Evolutionary conservation across 768 basidiomycete genomes (phyloP), one percentile per base, ranked within the genome.

Genomic region (Lentinula raphanica): DNA sequence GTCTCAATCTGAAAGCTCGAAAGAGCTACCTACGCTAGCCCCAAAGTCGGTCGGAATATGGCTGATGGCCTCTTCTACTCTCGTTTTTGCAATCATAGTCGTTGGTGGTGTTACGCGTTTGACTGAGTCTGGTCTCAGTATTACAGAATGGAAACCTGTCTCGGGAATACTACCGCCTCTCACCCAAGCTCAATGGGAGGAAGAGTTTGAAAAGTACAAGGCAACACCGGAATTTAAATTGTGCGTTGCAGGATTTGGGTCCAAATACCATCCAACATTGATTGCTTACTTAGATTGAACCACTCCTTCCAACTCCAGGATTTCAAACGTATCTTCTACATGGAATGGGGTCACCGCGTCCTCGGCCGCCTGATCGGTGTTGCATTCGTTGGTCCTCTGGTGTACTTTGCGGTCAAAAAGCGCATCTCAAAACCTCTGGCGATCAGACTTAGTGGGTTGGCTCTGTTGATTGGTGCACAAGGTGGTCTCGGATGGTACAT

Each of bases 401-500:
- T 81, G 32, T 97, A 95, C 77, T 97, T 94, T 68, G 76, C 85
- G 40, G 56, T 82, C 39, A 81, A 84, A 39, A 86, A 85, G 60
- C 82, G 84, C 60, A 85, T 98, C 28, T 78, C 91, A 5, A 72
- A 77, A 2, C 69, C 80, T 0, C 77, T 93, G 59, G 81, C 85
- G 1, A 65, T 71, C n/a, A 82, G 84, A 60, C 81, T 97, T 23
- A 71, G 82, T 13, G 87, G 83, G 2, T 80, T 98, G 62, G 89
- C 87, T 0, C 67, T 85, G 0, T 82, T 98, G 31, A 88, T 99
- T 51, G 97, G 94, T 28, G 86, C 84, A 19, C 94, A 99, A 71
- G 97, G 97, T 46, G 79, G 83, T 19, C 79, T 99, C 19, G 97
- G 97, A 27, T 99, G 97, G 97, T 98, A 98, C 77, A 99, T 99